Evolutionary conservation across 2,329 filamentous ascomycete genomes (phyloP), one percentile per base, ranked within the genome.

Genomic region (Periconia digitata): DNA sequence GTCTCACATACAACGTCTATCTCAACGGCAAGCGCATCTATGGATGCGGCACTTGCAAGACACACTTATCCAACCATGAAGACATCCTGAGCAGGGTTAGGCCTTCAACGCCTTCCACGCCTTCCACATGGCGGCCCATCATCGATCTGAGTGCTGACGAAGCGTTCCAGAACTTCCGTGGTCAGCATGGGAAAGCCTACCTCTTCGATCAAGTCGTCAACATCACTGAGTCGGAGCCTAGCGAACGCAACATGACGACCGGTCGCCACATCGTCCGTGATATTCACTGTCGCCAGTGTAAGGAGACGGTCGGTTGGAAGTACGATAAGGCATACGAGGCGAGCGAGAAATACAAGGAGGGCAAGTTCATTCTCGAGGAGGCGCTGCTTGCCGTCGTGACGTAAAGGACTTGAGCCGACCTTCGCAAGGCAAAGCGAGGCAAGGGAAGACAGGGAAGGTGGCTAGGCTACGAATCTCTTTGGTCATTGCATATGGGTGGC

Each of bases 341-440:
- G 27, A 86, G 81, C 56, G 92, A 99, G 81, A 96, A 96, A 76
- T 99, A 99, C 76, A 99, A 99, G 78, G 94, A 99, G 79, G 92
- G 91, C 47, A 99, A 97, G 76, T 97, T 89, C 71, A 99, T 99
- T 51, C 80, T 99, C 48, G 92, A 97, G 77, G 89, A 89, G 24
- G 92, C 96, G 76, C 75, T 96, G 55, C 79, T 97, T 34, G 92
- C 89, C 72, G 86, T 85, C 59, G 91, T 96, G 45, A 77, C 70
- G 40, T 78, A 63, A 73, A 20, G 40, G 44, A 29, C 47, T 13
- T n/a, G n/a, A n/a, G n/a, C n/a, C n/a, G n/a, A n/a, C n/a, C n/a
- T n/a, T n/a, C n/a, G n/a, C n/a, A n/a, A n/a, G n/a, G n/a, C n/a
- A n/a, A n/a, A n/a, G n/a, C n/a, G n/a, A n/a, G n/a, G n/a, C 39